Conservation (phyloP, 1,139 yeast species). For the Suhomyces terraborum region DNA sequence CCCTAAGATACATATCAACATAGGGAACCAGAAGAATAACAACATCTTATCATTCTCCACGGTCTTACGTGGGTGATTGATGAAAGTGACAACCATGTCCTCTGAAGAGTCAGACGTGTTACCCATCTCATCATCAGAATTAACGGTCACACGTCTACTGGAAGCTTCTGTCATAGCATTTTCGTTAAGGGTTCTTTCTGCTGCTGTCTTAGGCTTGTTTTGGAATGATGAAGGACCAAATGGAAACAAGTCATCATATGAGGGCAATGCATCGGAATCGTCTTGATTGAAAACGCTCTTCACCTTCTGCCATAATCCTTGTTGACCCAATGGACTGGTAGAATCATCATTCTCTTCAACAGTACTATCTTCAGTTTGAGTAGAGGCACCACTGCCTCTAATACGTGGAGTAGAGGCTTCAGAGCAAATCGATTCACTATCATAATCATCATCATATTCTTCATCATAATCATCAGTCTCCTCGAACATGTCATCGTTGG, state of each 20-base stretch:
- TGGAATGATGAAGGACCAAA: constrained; percentile 42
- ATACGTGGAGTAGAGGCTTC: constrained; percentile 11
- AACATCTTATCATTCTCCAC: constrained; percentile 84
- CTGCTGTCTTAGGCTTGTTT: constrained; percentile 37
- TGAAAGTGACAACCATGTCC: constrained; percentile 55
- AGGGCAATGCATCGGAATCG: constrained; percentile 58
- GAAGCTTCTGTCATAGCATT: constrained; percentile 9
- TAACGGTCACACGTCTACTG: constrained; percentile 8
- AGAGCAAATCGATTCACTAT: constrained; percentile 17
- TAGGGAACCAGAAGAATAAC: constrained; percentile 85
- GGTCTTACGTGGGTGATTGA: constrained; percentile 61
- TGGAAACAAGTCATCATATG: constrained; percentile 84
- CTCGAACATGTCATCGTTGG: constrained; percentile 32
- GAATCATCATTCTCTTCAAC: constrained; percentile 13
- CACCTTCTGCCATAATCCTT: constrained; percentile 62
- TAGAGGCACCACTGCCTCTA: not conserved
- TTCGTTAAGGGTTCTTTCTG: constrained; percentile 38
- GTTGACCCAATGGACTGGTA: constrained; percentile 10
- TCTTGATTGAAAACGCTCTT: constrained; percentile 55
- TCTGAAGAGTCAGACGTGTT: constrained; percentile 52
- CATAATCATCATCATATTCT: constrained; percentile 25
- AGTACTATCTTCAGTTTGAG: not conserved
- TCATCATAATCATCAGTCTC: constrained; percentile 25
- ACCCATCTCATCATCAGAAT: constrained; percentile 30
- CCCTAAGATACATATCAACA: constrained; percentile 55